These are phyloP conservation scores for Ilex paraguariensis DNA, from an alignment of 305 asterid genomes.

Conservation along the genomic window DNA sequence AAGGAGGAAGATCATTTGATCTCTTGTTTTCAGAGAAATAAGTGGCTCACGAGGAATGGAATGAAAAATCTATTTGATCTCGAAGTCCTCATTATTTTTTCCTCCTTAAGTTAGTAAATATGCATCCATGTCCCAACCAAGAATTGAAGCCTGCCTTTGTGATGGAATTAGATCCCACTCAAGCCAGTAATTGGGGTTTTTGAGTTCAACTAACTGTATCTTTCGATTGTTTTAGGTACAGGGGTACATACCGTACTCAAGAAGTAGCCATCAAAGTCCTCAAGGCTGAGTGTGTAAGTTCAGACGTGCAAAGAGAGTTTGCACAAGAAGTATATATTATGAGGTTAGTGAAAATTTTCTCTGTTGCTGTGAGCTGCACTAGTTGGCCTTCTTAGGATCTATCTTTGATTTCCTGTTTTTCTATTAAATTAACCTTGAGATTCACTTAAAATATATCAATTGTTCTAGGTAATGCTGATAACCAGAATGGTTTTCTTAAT, in stretches of 20 bases:
- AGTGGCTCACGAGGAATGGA: background rate
- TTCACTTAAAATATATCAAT: too few species aligned
- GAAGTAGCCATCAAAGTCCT: conserved; percentile 52
- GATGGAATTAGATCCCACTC: background rate
- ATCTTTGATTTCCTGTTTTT: too few species aligned
- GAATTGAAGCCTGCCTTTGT: background rate
- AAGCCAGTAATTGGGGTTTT: conserved; percentile 3
- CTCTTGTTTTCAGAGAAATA: background rate
- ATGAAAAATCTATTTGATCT: too few species aligned
- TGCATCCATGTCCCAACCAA: background rate
- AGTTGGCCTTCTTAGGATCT: too few species aligned
- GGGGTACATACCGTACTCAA: conserved; percentile 36
- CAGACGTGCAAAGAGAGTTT: conserved; percentile 45
- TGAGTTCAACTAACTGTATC: background rate
- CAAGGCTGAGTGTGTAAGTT: conserved; percentile 36
- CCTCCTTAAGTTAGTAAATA: background rate
- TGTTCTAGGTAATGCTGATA: too few species aligned
- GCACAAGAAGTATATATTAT: conserved; percentile 50
- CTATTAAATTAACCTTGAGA: too few species aligned
- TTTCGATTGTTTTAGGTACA: conserved; percentile 22
- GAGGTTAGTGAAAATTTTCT: conserved; percentile 24
- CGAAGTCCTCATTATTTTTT: background rate
- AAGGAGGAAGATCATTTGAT: background rate
- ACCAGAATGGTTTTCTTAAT: too few species aligned
- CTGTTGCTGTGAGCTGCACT: background rate